These are phyloP conservation scores for Syzygium oleosum DNA, from an alignment of 345 rosid genomes.

Conservation along the genomic window DNA sequence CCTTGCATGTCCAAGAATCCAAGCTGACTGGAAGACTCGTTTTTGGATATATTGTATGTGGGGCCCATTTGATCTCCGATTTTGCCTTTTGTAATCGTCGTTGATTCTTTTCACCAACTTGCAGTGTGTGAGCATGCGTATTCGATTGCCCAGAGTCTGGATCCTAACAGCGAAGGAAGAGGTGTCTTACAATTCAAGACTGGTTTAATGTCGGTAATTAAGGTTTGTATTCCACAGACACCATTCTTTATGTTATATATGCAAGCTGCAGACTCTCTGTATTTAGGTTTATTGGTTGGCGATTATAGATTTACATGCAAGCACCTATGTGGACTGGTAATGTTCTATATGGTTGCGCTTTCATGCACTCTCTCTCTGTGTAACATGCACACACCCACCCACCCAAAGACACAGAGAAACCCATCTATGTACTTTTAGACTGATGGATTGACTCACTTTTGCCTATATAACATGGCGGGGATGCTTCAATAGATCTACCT, in stretches of 20 bases:
- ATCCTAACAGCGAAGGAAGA: constrained; percentile 96
- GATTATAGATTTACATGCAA: background rate
- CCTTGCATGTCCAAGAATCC: background rate
- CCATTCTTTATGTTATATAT: background rate
- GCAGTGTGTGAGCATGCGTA: constrained; percentile 98
- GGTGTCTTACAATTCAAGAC: constrained; percentile 98
- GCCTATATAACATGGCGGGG: background rate
- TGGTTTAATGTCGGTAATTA: constrained; percentile 90
- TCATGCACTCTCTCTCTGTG: background rate
- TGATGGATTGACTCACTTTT: background rate
- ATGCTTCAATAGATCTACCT: background rate
- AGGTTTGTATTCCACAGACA: constrained; percentile 29
- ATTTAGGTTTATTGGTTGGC: background rate
- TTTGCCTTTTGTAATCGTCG: background rate
- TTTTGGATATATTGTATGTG: background rate
- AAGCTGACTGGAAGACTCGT: background rate
- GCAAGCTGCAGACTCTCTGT: background rate
- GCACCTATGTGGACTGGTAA: background rate
- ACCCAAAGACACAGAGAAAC: background rate
- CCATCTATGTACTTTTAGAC: background rate
- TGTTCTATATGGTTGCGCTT: background rate
- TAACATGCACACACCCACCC: background rate
- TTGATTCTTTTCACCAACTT: constrained; percentile 4
- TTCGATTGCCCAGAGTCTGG: constrained; percentile 90
- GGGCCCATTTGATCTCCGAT: background rate